Base-by-base conservation (phyloP, 331 rosid genomes). In the Rhamnella rubrinervis region DNA sequence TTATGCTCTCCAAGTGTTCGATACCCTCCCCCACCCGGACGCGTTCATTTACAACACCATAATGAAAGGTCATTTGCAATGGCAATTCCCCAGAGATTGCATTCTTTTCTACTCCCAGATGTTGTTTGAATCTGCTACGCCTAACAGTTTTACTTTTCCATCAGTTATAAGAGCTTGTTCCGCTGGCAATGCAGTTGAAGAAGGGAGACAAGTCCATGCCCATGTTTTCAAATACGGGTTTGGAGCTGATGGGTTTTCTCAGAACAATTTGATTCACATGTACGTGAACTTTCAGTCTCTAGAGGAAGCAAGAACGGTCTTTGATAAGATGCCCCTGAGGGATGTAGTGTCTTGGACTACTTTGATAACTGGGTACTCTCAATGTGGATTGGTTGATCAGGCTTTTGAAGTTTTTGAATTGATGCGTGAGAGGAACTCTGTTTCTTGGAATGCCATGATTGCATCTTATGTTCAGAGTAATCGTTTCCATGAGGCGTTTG, bases 371-470 rank as follows among this genome's bases (percentile, higher is more conserved):
- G 93, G 93, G 31, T 82, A 81, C 73, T 77, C 91, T 13, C 82
- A 55, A 2, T 78, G 68, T 46, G 91, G 93, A 1, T 55, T 70
- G 11, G 69, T 85, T 16, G 89, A 90, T 6, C 71, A 83, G 50
- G 89, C 91, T 17, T 82, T 77, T 37, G 57, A 59, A 25, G 68
- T 85, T 17, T 89, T 87, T 26, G 77, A 87, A 20, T 78, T 75
- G 66, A 85, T 83, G 89, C 91, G 86, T 0, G 82, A 81, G 38
- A 80, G 62, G 68, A 82, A 72, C 28, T 72, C 84, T 56, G 86
- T 75, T 52, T 76, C 91, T 59, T 90, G 93, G 96, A 87, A 90
- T 41, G 93, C 88, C 51, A 80, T 87, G 85, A 82, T 85, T 73
- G 83, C 93, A 8, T 71, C 66, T 12, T 85, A 73, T 71, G 91